Conservation (phyloP, 305 asterid genomes). For the Solanum hybrid region DNA sequence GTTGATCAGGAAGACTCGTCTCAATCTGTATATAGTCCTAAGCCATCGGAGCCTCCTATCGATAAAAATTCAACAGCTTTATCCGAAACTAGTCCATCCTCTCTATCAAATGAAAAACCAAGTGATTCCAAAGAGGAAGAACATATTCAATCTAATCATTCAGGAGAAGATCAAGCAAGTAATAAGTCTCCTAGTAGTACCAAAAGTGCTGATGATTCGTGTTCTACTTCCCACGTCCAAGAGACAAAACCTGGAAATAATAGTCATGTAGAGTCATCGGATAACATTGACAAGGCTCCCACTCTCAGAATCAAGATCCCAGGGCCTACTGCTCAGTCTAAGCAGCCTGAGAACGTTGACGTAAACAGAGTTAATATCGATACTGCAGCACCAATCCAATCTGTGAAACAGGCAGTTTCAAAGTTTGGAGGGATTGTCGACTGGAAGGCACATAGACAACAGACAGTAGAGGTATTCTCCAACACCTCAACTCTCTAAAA, state of each 20-base stretch:
- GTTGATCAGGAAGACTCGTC: slow-evolving; percentile 10
- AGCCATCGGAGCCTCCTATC: not conserved
- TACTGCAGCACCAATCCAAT: slow-evolving; percentile 63
- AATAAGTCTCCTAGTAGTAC: slow-evolving; percentile 10
- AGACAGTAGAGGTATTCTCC: slow-evolving; percentile 55
- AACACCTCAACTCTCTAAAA: not conserved
- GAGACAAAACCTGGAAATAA: slow-evolving; percentile 2
- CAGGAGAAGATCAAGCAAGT: slow-evolving; percentile 9
- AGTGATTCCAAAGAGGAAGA: not conserved
- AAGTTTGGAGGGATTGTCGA: slow-evolving; percentile 85
- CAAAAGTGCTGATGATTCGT: slow-evolving; percentile 3
- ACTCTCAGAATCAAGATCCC: slow-evolving; percentile 13
- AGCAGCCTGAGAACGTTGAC: slow-evolving; percentile 14
- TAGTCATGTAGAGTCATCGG: not conserved
- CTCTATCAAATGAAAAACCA: not conserved
- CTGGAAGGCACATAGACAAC: slow-evolving; percentile 82
- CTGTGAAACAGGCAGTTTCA: slow-evolving; percentile 81
- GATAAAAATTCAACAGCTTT: not conserved
- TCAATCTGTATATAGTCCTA: slow-evolving; percentile 10
- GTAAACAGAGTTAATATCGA: slow-evolving; percentile 43
- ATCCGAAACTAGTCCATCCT: slow-evolving; percentile 11
- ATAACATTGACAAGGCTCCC: slow-evolving; percentile 28
- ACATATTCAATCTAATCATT: not conserved
- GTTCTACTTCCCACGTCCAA: slow-evolving; percentile 21
- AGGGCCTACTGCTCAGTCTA: slow-evolving; percentile 12